Base-by-base conservation (phyloP, 2,329 filamentous ascomycete species). In the Exserohilum turcica region DNA sequence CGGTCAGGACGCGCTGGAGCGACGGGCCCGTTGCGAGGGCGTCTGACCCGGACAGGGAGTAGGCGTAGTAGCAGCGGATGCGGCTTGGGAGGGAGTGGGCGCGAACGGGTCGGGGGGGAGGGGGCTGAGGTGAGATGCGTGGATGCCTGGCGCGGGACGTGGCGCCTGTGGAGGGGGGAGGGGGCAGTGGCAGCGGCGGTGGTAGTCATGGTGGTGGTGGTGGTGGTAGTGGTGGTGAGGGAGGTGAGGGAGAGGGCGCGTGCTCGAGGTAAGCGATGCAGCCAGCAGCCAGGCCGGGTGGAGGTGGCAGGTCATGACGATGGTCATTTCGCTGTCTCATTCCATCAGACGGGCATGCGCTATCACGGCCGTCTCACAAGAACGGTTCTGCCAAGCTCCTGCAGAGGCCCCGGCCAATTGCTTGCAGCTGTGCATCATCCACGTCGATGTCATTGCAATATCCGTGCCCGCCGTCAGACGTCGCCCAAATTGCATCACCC, bases 311-410 rank as follows among this genome's bases (percentile, higher is more conserved):
- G n/a, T n/a, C n/a, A 40, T 61, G 48, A 56, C 51, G 24, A 57
- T 67, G 61, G 66, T 72, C 68, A 72, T 71, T 70, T 69, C 65
- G 53, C 56, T n/a, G 54, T 65, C 63, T 63, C 69, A 69, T 65
- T 63, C 63, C 68, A 69, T 66, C 67, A 63, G 50, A 58, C 60
- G 55, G 53, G 57, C 56, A 60, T 61, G 57, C 65, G 69, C 72
- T 73, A 73, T 73, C 70, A 66, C 52, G 44, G 38, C 28, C 45
- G 45, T 58, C 59, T 67, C 68, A 61, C 48, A 57, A 56, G 52
- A 61, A 53, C 60, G 68, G 70, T 64, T 62, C 28, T 48, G 68
- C 68, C 67, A 70, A 70, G 67, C n/a, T n/a, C n/a, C n/a, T n/a
- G 42, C 4, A 18, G 27, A 24, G n/a, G n/a, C 13, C 21, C 24